phyloP scores from a whole-genome alignment of 2,329 filamentous ascomycete genomes.

The Colletotrichum trifolii region DNA sequence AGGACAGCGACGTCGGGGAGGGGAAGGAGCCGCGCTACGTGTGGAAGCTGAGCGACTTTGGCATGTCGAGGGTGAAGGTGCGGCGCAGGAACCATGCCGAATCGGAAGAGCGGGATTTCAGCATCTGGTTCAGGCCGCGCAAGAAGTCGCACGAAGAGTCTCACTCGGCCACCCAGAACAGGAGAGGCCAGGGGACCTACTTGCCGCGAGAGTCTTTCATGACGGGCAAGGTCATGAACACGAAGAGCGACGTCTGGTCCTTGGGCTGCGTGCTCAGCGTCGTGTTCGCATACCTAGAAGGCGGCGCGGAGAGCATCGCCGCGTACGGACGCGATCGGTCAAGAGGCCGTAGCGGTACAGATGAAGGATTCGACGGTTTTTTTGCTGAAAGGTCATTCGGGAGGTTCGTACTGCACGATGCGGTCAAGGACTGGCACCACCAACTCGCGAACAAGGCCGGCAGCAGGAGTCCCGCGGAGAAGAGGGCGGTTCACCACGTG shows the following conservation, averaged over 20 bases:
- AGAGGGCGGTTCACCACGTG: not conserved
- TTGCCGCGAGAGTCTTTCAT: constrained; percentile 24
- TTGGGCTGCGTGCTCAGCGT: constrained; percentile 53
- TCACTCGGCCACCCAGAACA: not conserved
- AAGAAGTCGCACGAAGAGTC: not conserved
- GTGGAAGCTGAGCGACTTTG: constrained; percentile 57
- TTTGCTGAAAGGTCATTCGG: not conserved
- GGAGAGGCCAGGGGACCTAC: not conserved
- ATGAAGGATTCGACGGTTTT: not conserved
- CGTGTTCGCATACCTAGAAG: constrained; percentile 49
- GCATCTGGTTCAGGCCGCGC: not conserved
- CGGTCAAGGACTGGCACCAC: not conserved
- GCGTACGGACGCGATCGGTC: not conserved
- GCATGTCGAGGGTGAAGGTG: constrained; percentile 51
- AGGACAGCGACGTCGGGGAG: not conserved
- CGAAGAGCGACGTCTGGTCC: constrained; percentile 53
- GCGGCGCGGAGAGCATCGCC: constrained; percentile 24
- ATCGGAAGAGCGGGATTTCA: constrained; percentile 28
- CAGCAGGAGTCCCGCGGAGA: not conserved
- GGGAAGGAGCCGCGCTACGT: constrained; percentile 36
- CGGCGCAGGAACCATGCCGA: constrained; percentile 32
- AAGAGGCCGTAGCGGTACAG: not conserved
- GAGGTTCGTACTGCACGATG: not conserved
- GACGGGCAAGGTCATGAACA: constrained; percentile 41
- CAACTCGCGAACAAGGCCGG: not conserved